Conservation (phyloP, 176 grass and related monocot genomes). For the Chrysopogon serrulatus region DNA sequence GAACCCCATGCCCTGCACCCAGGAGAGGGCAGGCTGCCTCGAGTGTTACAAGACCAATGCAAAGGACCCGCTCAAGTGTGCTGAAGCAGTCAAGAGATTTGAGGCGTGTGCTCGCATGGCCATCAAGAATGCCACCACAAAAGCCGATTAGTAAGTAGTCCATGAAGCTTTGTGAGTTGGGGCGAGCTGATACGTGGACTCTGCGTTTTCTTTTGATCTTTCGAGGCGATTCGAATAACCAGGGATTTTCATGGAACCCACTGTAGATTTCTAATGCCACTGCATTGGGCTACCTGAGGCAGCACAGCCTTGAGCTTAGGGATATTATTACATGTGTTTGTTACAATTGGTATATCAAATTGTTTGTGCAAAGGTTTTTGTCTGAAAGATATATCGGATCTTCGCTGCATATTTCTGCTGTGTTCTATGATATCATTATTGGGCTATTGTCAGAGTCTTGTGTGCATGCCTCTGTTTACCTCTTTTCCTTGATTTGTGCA, state of each 20-base stretch:
- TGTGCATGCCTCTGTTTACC: neutral
- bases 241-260: constrained; percentile 3
- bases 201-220: neutral
- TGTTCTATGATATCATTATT: neutral
- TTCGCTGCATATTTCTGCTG: neutral
- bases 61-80: constrained; percentile 75
- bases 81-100: constrained; percentile 59
- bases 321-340: neutral
- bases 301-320: neutral
- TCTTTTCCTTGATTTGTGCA: neutral
- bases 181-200: neutral
- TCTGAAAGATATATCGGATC: neutral
- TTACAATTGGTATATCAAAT: neutral
- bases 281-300: constrained; percentile 9
- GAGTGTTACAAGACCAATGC: constrained; percentile 71
- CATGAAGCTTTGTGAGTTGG: neutral
- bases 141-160: constrained; percentile 12
- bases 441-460: neutral
- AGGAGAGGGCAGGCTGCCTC: constrained; percentile 54
- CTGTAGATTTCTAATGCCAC: constrained; percentile 16
- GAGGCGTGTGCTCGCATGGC: constrained; percentile 51
- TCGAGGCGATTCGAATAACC: constrained; percentile 31
- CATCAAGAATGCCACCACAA: constrained; percentile 1
- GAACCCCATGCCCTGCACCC: constrained; percentile 45
- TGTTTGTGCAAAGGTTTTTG: neutral